phyloP scores from a whole-genome alignment of 257 asterid genomes.

The Solanum rostratum region DNA sequence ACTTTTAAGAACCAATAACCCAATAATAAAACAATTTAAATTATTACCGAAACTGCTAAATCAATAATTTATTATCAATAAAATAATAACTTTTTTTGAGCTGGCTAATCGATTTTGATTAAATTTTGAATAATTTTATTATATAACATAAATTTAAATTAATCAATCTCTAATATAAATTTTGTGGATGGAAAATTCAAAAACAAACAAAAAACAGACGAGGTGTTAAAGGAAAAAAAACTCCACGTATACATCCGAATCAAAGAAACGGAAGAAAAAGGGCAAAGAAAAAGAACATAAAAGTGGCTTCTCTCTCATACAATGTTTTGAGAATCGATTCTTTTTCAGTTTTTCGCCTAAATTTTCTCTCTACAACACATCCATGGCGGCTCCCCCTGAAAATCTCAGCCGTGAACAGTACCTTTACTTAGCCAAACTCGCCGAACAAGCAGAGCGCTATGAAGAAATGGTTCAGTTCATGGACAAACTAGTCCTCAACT shows the following conservation, averaged over 20 bases:
- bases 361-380: neutral
- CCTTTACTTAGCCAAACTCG: slow-evolving; percentile 34
- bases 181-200: no score
- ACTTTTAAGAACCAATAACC: no score
- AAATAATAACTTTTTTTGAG: no score
- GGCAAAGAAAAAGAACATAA: neutral
- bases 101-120: no score
- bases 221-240: no score
- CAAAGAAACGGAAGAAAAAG: neutral
- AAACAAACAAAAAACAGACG: no score
- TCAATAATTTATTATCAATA: no score
- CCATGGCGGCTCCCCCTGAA: slow-evolving; percentile 21
- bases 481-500: slow-evolving; percentile 31
- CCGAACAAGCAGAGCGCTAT: slow-evolving; percentile 43
- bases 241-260: neutral
- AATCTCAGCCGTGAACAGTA: slow-evolving; percentile 30
- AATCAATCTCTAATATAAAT: no score
- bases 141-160: no score
- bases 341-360: neutral
- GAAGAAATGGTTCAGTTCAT: slow-evolving; percentile 45
- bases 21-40: no score
- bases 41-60: no score
- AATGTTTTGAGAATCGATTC: neutral
- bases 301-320: neutral
- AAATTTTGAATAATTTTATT: no score